phyloP scores from a whole-genome alignment of 768 basidiomycete genomes.

The Serpula lacrymans region DNA sequence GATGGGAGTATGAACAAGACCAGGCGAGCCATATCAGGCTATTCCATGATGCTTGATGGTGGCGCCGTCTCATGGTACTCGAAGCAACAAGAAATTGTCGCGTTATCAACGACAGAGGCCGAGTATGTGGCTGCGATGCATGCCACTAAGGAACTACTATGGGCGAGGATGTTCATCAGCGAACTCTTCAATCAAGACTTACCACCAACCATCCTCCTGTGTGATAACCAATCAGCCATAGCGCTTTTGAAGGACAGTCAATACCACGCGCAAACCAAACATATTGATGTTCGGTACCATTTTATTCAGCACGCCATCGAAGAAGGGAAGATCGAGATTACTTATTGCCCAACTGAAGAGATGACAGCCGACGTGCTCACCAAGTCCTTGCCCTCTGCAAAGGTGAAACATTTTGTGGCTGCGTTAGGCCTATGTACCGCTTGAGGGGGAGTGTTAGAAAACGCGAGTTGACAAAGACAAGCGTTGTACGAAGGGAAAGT shows the following conservation, averaged over 20 bases:
- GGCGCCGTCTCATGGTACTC: constrained; percentile 38
- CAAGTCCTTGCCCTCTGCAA: constrained; percentile 14
- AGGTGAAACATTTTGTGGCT: constrained; percentile 3
- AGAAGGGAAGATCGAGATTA: constrained; percentile 1
- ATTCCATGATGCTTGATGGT: constrained; percentile 30
- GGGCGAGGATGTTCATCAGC: constrained; percentile 27
- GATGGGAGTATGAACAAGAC: constrained; percentile 28
- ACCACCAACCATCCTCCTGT: constrained; percentile 8
- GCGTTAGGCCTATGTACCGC: constrained; percentile 14
- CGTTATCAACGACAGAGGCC: constrained; percentile 38
- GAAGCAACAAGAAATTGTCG: constrained; percentile 34
- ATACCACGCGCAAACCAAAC: constrained; percentile 18
- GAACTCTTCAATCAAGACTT: constrained; percentile 13
- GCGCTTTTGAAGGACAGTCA: constrained; percentile 12
- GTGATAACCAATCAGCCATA: constrained; percentile 25
- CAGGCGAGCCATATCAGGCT: constrained; percentile 21
- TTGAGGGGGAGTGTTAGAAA: constrained; percentile 25
- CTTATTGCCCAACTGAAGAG: constrained; percentile 17
- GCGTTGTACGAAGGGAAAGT: no score
- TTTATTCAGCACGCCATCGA: constrained; percentile 24
- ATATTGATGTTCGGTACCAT: constrained; percentile 30
- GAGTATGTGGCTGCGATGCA: constrained; percentile 34
- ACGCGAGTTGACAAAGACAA: no score
- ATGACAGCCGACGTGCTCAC: constrained; percentile 27
- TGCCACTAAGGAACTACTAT: constrained; percentile 19